Evolutionary conservation across 805 yeast genomes (phyloP).

Genomic region (Teunomyces kruisii): DNA sequence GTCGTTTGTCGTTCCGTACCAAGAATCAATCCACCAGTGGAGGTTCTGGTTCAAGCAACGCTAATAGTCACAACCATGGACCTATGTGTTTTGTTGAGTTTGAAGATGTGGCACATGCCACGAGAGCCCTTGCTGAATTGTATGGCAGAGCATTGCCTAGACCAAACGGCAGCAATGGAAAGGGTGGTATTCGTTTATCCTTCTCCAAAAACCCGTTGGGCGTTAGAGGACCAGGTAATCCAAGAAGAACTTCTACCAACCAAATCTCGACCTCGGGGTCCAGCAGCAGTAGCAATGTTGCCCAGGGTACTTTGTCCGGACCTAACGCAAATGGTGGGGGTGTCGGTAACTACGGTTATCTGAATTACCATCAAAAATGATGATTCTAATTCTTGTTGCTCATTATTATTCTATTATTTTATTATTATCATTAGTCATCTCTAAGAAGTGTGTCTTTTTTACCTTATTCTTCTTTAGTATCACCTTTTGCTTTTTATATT

Average conservation of each 20-base stretch:
- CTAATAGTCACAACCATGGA: conserved; percentile 61
- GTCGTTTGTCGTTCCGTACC: conserved; percentile 87
- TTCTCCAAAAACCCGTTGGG: conserved; percentile 97
- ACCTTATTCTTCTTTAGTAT: neutral
- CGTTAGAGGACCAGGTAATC: conserved; percentile 71
- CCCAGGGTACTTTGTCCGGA: conserved; percentile 5
- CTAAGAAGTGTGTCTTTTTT: conserved; percentile 4
- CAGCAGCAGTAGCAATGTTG: conserved; percentile 4
- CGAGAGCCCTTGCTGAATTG: conserved; percentile 88
- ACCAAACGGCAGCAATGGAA: conserved; percentile 63
- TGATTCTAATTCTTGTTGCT: conserved; percentile 6
- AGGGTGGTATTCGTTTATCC: conserved; percentile 93
- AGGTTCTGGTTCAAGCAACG: conserved; percentile 15
- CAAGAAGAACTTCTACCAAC: conserved; percentile 39
- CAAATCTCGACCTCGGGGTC: conserved; percentile 16
- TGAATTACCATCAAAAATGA: conserved; percentile 27
- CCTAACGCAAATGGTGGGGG: conserved; percentile 13
- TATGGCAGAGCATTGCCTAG: conserved; percentile 92
- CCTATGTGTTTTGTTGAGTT: conserved; percentile 99
- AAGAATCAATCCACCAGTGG: conserved; percentile 43
- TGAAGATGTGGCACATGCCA: conserved; percentile 92
- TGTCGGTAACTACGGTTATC: conserved; percentile 38
- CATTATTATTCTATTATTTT: conserved; percentile 9
- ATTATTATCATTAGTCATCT: conserved; percentile 9
- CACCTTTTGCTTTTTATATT: neutral